Base-by-base conservation (phyloP, 2,329 filamentous ascomycete genomes). In the Metarhizium anisopliae region DNA sequence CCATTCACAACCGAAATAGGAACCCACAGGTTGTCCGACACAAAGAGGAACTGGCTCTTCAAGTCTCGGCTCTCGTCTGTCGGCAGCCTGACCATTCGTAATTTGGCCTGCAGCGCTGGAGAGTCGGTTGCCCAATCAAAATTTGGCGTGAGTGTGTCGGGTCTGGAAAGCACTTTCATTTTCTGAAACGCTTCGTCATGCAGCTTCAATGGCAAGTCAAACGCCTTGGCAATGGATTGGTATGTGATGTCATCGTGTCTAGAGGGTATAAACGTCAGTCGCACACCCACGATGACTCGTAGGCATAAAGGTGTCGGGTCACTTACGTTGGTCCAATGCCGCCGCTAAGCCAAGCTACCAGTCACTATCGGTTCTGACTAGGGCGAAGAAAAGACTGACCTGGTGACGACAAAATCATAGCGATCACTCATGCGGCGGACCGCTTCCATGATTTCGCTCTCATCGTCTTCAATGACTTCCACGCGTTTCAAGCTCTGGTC, bases 241-340 rank as follows among this genome's bases (percentile, higher is more conserved):
- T 99, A 99, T 30, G 94, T 97, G 63, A 97, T 97, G 68, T 99
- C 94, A 71, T 99, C 94, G 76, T 97, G 93, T 55, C 90, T 95
- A 47, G 51, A 42, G 54, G 68, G 6, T 14, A n/a, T 42, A 45
- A 67, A 66, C 52, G 42, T 18, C 25, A 47, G 5, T 16, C 11
- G 38, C 38, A 40, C 38, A 40, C 14, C 38, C 14, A 5, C 38
- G 11, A 40, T 16, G 5, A 40, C 38, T 20, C 18, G 42, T 8
- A 11, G 42, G 42, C n/a, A 1, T 20, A 16, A 20, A n/a, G 8
- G 25, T 6, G 53, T 29, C 47, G 29, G 20, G 20, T 6, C 5
- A 60, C 85, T 76, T 74, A 93, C 88, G 93, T 97, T 61, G 94
- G 94, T 11, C 93, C 93, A 66, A 99, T 97, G 35, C 94, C 93